Evolutionary conservation across 495 filamentous ascomycete species (phyloP), one percentile per base, ranked within the genome.

Genomic region (Pseudomonodictys pantanalensis): DNA sequence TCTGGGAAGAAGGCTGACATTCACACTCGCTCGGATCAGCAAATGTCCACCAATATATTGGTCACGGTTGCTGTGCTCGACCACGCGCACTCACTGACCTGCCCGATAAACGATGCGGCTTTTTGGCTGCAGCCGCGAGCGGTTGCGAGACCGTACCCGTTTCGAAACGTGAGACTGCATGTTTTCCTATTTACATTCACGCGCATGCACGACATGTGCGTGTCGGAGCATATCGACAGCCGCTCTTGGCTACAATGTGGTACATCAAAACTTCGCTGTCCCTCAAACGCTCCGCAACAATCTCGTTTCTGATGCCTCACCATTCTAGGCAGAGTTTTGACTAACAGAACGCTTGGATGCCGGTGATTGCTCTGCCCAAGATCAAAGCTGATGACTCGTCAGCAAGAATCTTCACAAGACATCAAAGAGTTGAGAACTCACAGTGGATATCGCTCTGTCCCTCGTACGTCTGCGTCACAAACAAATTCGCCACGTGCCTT

Each of bases 381-480:
- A 89, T 89, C 70, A 89, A 70, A 17, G 80, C 83, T 85, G 60
- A 42, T 56, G 29, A 66, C 48, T 55, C 9, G 53, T 62, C 51
- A 68, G 66, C 50, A 11, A 26, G 24, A 15, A 7, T 20, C 20
- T 47, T 52, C 35, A 47, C 7, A 35, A 54, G 15, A 43, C 39
- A 12, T n/a, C n/a, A 28, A 15, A 3, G 11, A 10, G 8, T 49
- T 12, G 33, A 51, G 52, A 17, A 80, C 89, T 82, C 75, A 93
- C 90, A 80, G 71, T 96, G 92, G 64, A 96, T 96, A 75, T 97
- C 92, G 62, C 90, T 95, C 72, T 96, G 92, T 7, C 92, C 92
- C 75, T 97, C 93, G 62, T 98, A 98, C 0, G 92, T 97, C 72
- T 97, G 92, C 42, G 92, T 96, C 51, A 98, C 95, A 71, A 95